Base-by-base conservation (phyloP, 257 asterid species). In the Penstemon eatonii region DNA sequence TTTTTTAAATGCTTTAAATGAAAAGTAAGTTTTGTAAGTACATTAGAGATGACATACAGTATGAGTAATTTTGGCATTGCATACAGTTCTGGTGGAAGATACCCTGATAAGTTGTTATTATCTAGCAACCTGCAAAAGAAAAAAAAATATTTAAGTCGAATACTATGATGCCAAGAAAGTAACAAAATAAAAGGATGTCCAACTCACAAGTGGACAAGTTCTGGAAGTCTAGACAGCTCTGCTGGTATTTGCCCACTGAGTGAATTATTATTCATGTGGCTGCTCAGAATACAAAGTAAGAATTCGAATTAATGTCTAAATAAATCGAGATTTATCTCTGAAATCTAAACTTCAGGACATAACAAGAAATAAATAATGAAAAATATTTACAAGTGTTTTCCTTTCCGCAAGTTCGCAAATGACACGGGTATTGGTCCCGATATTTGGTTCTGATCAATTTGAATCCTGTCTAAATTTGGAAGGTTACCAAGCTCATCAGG, bases 261-360 rank as follows among this genome's bases (percentile, higher is more conserved):
- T 53, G 95, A 94, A 81, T 94, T 94, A 79, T 94, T 94, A 74
- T 94, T 94, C 99, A 94, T 89, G 83, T 94, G 99, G 85, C 99
- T 94, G 96, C 71, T 75, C 76, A 76, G 12, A 60, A 59, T 11
- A 66, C 78, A 50, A 45, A 71, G 19, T 58, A 76, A 46, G 70
- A 73, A 19, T 49, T 71, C 53, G 63, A 67, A 53, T 36, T 3
- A 41, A 65, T 41, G 33, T 44, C 57, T 49, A 4, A 67, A 68
- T 65, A 19, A 13, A 3, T 33, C 33, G 44, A 40, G 9, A 56
- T 70, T 33, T 12, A 19, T 59, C 38, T 13, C 44, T 25, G 3
- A 43, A 3, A 59, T 9, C 10, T 19, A 36, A 45, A 33, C 11
- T 67, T 25, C 3, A 12, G 15, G 40, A 19, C 39, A 52, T 33